These are phyloP conservation scores for Fusarium oxysporum DNA, from an alignment of 2,329 filamentous ascomycete species.

Conservation along the genomic window DNA sequence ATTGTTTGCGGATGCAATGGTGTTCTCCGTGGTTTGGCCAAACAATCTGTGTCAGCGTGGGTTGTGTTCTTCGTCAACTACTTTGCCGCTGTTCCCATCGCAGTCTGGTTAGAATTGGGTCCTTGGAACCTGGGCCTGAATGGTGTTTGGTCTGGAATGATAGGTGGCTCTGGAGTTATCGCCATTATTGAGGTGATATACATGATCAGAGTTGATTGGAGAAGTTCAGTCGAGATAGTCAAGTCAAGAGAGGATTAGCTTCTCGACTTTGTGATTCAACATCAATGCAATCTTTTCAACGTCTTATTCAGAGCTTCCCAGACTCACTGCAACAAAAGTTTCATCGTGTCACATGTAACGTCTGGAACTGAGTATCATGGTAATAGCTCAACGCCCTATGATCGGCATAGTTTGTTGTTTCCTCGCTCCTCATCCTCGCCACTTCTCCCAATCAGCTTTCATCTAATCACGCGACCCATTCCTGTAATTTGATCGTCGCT, in stretches of 20 bases:
- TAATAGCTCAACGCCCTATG: fast-evolving
- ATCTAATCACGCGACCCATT: not conserved
- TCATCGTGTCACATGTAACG: not conserved
- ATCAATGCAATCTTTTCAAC: not conserved
- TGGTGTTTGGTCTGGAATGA: constrained; percentile 32
- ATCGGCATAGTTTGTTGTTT: not conserved
- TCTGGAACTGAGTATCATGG: fast-evolving
- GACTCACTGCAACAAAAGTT: not conserved
- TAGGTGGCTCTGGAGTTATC: constrained; percentile 7
- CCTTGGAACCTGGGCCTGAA: constrained; percentile 4
- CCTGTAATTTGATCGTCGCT: not conserved
- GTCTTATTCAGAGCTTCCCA: not conserved
- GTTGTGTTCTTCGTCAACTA: constrained; percentile 33
- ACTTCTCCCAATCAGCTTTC: not conserved
- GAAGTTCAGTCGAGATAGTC: constrained; percentile 4
- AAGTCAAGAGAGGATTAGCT: constrained; percentile 26
- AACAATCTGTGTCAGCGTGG: constrained; percentile 27
- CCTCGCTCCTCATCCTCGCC: not conserved
- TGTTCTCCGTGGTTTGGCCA: constrained; percentile 21
- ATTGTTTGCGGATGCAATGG: constrained; percentile 32
- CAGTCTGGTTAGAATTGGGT: constrained; percentile 24
- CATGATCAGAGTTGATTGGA: constrained; percentile 29
- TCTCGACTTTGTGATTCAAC: not conserved
- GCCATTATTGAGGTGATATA: constrained; percentile 16
- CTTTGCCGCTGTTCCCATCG: constrained; percentile 26